phyloP scores from a whole-genome alignment of 306 rosid species.

The Medicago lupulina region DNA sequence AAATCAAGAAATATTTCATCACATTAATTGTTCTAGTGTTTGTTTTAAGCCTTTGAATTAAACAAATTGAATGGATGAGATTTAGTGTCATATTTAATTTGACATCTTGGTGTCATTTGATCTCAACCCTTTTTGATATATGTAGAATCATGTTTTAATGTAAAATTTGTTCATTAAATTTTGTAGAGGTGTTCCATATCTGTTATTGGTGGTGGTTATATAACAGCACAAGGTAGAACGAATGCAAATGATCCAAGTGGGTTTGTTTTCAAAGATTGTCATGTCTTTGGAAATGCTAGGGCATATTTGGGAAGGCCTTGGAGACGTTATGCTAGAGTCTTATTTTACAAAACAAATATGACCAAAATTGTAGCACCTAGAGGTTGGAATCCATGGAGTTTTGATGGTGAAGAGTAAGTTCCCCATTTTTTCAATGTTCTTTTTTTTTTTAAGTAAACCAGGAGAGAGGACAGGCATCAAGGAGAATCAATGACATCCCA shows the following conservation, averaged over 20 bases:
- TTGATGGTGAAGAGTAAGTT: constrained; percentile 53
- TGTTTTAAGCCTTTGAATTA: too few species aligned
- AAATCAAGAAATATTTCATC: too few species aligned
- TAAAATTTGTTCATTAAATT: background rate
- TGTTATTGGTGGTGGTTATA: constrained; percentile 64
- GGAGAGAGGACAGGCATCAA: too few species aligned
- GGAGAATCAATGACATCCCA: too few species aligned
- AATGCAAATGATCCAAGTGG: constrained; percentile 57
- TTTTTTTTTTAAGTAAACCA: too few species aligned
- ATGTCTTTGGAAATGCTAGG: constrained; percentile 62
- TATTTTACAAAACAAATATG: constrained; percentile 67
- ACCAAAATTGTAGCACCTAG: constrained; percentile 55
- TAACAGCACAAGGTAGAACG: constrained; percentile 85
- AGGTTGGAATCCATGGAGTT: constrained; percentile 74
- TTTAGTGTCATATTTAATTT: too few species aligned
- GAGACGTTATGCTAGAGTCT: constrained; percentile 73
- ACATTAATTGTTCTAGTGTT: too few species aligned
- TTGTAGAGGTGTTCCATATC: constrained; percentile 68
- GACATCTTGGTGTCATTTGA: too few species aligned
- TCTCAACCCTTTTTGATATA: too few species aligned
- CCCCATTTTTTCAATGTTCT: background rate
- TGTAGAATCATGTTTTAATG: background rate
- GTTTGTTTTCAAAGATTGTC: constrained; percentile 71
- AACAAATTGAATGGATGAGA: too few species aligned
- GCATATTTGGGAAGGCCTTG: constrained; percentile 82